Conservation (phyloP, 176 grass and related monocot species). For the Microstegium vimineum region DNA sequence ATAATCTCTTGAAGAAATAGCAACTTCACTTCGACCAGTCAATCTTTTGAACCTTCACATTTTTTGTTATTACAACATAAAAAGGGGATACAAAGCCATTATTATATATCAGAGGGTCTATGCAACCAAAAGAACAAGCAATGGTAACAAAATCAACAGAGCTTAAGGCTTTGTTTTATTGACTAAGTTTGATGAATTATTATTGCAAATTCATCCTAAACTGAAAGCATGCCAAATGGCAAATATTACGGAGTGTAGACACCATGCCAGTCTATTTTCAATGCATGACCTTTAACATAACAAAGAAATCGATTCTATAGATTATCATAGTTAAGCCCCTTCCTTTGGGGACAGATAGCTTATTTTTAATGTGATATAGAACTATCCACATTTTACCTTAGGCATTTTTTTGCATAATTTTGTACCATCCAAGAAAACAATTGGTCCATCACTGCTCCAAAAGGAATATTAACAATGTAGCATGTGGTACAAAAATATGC, state of each 20-base stretch:
- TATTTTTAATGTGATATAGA: slow-evolving; percentile 1
- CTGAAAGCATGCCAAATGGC: neutral
- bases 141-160: neutral
- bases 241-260: neutral
- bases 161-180: neutral
- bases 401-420: neutral
- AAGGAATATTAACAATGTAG: neutral
- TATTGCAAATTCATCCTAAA: neutral
- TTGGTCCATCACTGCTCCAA: neutral
- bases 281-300: neutral
- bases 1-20: slow-evolving; percentile 70
- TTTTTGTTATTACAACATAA: neutral
- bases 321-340: neutral
- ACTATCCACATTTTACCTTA: slow-evolving; percentile 6
- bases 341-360: neutral
- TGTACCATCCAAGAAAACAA: neutral
- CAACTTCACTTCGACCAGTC: slow-evolving; percentile 65
- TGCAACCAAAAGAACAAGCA: neutral
- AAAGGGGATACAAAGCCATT: neutral
- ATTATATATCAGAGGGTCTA: neutral
- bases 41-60: slow-evolving; percentile 79
- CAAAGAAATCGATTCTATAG: neutral
- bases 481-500: neutral
- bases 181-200: neutral
- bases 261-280: neutral